Base-by-base conservation (phyloP, 1,139 yeast genomes). In the Pichia sp. region DNA sequence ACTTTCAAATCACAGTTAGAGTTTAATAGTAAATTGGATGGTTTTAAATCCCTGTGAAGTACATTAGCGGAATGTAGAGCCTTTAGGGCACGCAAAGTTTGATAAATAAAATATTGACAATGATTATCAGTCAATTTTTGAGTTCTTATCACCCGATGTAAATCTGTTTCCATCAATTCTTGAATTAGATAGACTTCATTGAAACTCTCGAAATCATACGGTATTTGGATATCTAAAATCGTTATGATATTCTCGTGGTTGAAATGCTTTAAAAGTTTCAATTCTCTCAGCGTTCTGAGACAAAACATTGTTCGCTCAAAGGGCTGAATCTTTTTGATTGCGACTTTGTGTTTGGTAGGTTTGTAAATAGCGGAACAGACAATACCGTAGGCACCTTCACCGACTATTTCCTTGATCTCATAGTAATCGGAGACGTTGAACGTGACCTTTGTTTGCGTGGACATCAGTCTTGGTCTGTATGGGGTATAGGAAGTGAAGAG, bases 371-470 rank as follows among this genome's bases (percentile, higher is more conserved):
- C 98, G 21, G 94, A 80, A 57, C 97, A 89, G 18, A 91, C 98
- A 14, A 91, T 77, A 4, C 98, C 98, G 56, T 91, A 91, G 1
- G 98, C 98, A n/a, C 98, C 98, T 61, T 89, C 96, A 6, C 98
- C 98, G 0, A 60, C 84, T 15, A 89, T 77, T 53, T 84, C 93
- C 34, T 79, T 68, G 38, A 89, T 78, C 60, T 85, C 86, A 61
- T 89, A 89, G 55, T 84, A 86, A 45, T 84, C 85, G 34, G 93
- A 81, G 21, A 91, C 93, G 56, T 88, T 86, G 67, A 89, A 89
- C 17, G 89, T 57, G 21, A 58, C 57, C 40, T 55, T 60, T 1
- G 59, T 53, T 34, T 50, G 58, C 10, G 32, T 8, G 10, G 24
- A 22, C 15, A 30, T 30, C 18, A 14, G 30, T 14, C 30, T 14